phyloP scores from a whole-genome alignment of 2,329 filamentous ascomycete species.

The Ampelomyces quisqualis region DNA sequence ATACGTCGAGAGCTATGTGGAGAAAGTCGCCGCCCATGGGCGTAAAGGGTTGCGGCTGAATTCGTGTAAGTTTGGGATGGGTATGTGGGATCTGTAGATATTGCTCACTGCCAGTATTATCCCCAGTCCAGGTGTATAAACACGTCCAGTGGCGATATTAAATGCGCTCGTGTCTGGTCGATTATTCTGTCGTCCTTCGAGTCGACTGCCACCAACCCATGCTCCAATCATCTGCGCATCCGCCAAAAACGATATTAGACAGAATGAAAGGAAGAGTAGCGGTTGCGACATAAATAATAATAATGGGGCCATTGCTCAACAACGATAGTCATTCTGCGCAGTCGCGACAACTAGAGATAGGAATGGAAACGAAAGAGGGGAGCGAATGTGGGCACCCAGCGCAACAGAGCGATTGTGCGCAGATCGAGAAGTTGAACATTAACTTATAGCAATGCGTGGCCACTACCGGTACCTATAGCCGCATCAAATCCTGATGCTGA shows the following conservation, averaged over 20 bases:
- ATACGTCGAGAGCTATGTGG: slow-evolving; percentile 67
- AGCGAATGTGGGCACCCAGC: slow-evolving; percentile 3
- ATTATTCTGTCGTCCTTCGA: slow-evolving; percentile 22
- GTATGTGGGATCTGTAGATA: neutral
- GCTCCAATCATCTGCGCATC: slow-evolving; percentile 34
- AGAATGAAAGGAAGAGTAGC: slow-evolving; percentile 18
- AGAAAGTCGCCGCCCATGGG: slow-evolving; percentile 50
- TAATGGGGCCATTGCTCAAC: slow-evolving; percentile 30
- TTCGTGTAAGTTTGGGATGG: slow-evolving; percentile 9
- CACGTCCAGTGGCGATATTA: slow-evolving; percentile 63
- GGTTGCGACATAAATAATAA: slow-evolving; percentile 12
- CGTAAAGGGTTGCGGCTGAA: slow-evolving; percentile 40
- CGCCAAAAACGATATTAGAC: slow-evolving; percentile 19
- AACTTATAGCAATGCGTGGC: slow-evolving; percentile 8
- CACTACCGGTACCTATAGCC: slow-evolving; percentile 3
- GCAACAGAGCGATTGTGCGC: neutral
- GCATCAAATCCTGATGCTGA: slow-evolving; percentile 11
- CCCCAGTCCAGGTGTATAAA: slow-evolving; percentile 68
- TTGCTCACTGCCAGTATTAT: slow-evolving; percentile 60
- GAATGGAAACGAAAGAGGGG: slow-evolving; percentile 4
- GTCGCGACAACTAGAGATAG: slow-evolving; percentile 15
- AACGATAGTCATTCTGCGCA: slow-evolving; percentile 30
- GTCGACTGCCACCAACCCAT: slow-evolving; percentile 12
- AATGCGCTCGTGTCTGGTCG: slow-evolving; percentile 46
- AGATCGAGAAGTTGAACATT: slow-evolving; percentile 6